Conservation (phyloP, 1,284 basidiomycete genomes). For the Salmacisia buchloeana region DNA sequence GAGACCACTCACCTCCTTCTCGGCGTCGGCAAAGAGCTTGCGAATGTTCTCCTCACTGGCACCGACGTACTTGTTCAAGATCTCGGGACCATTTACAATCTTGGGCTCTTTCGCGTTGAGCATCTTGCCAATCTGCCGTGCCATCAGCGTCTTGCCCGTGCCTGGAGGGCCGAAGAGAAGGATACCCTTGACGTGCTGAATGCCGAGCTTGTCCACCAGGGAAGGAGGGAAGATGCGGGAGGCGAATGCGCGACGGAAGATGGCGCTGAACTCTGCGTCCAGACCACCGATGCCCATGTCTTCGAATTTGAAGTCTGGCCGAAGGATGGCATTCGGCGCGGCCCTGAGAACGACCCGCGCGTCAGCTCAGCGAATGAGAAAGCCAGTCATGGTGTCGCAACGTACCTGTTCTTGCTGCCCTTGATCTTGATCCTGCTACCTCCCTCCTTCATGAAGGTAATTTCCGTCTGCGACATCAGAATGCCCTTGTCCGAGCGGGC, state of each 20-base stretch:
- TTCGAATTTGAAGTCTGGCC: conserved; percentile 98
- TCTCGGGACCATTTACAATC: conserved; percentile 96
- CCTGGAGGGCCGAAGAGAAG: conserved; percentile 93
- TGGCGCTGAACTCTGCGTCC: conserved; percentile 88
- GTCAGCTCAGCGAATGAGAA: not conserved
- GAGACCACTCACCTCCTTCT: conserved; percentile 63
- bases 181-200: conserved; percentile 97
- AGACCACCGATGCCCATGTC: conserved; percentile 99
- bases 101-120: conserved; percentile 96
- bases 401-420: conserved; percentile 79
- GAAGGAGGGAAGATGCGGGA: conserved; percentile 95
- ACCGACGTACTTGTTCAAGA: conserved; percentile 95
- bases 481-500: conserved; percentile 58
- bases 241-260: conserved; percentile 97
- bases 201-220: conserved; percentile 94
- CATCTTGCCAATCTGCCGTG: conserved; percentile 98
- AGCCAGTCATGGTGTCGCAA: not conserved
- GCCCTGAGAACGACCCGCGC: conserved; percentile 57
- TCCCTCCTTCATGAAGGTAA: conserved; percentile 79
- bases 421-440: conserved; percentile 81
- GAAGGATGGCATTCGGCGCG: conserved; percentile 87
- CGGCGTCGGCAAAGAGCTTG: conserved; percentile 94
- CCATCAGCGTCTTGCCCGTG: conserved; percentile 97
- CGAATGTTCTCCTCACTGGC: conserved; percentile 98
- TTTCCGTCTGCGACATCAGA: conserved; percentile 81